Conservation (phyloP, 1,284 basidiomycete genomes). For the Irpex sp. region DNA sequence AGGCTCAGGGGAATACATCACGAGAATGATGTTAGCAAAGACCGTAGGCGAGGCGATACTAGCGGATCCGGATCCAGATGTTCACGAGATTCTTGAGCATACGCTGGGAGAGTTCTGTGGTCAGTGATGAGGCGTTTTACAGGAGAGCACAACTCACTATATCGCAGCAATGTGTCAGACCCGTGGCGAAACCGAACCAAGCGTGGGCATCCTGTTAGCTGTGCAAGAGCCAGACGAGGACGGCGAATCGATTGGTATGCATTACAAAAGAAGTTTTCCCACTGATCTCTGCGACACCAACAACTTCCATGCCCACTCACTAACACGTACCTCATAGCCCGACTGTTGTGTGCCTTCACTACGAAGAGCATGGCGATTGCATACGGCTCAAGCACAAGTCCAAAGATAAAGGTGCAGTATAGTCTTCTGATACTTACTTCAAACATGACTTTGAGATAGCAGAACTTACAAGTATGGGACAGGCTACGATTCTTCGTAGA, state of each 20-base stretch:
- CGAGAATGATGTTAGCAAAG: slow-evolving; percentile 32
- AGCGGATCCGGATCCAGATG: slow-evolving; percentile 20
- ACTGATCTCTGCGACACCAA: too few relatives aligned
- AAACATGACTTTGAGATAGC: neutral
- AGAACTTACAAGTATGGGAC: neutral
- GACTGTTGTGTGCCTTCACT: slow-evolving; percentile 79
- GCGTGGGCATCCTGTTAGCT: slow-evolving; percentile 43
- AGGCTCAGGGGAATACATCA: slow-evolving; percentile 43
- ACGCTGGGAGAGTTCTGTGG: slow-evolving; percentile 25
- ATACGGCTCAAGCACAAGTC: slow-evolving; percentile 49
- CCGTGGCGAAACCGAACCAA: slow-evolving; percentile 26
- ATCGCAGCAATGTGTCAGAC: slow-evolving; percentile 20
- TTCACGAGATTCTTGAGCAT: slow-evolving; percentile 26
- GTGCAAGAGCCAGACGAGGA: slow-evolving; percentile 37
- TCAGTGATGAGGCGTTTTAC: slow-evolving; percentile 10
- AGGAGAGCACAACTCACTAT: too few relatives aligned
- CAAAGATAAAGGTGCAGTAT: slow-evolving; percentile 49
- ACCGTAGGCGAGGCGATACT: slow-evolving; percentile 29
- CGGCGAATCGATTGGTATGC: slow-evolving; percentile 14
- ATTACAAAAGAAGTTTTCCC: too few relatives aligned
- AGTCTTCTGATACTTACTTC: slow-evolving; percentile 8
- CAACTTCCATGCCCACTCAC: too few relatives aligned
- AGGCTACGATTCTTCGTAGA: slow-evolving; percentile 45
- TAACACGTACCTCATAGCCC: slow-evolving; percentile 33
- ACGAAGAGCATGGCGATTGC: slow-evolving; percentile 78